Evolutionary conservation across 768 basidiomycete genomes (phyloP), one percentile per base, ranked within the genome.

Genomic region (Leccinum olivaceopallidum): DNA sequence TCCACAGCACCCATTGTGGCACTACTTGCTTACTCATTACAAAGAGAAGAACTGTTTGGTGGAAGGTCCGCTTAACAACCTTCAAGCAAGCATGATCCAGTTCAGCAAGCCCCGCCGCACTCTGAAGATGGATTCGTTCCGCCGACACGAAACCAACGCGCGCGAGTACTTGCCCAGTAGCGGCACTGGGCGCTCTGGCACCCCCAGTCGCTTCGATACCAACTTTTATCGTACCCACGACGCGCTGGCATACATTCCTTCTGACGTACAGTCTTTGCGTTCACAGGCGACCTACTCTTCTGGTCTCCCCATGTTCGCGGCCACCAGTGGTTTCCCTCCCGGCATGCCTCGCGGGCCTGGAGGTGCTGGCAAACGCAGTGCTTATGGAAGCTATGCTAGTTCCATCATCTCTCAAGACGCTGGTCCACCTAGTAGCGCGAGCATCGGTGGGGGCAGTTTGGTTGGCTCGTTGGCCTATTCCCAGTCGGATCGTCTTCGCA

Each of bases 51-150:
- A 80, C 56, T 89, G 86, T 67, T 87, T 99, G 56, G 97, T 99
- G 30, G 97, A 99, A 72, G 97, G 97, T 2, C 94, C 97, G 2
- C 80, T 99, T 51, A 98, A 86, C 76, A 98, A 99, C 76, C 79
- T 99, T 37, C 97, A 98, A 73, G 82, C 94, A 6, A 96, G 94
- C 77, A 96, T 99, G 95, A 99, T 99, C 61, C 97, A 98, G 73
- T 98, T 99, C 81, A 95, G 93, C 83, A 95, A 97, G 77, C 97
- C 97, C 34, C 86, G 94, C 59, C 89, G 94, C 57, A 85, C 94
- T 5, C 83, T 95, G 65, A 95, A 95, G 74, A 90, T 94, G 86
- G 93, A 96, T 64, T 92, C 90, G 60, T 95, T 92, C 84, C 89
- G 92, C 59, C 86, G 95, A 55, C 93, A 96, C 71, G 95, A 98